A percentile compares a stretch with the other conserved stretches of the same genome.
These are phyloP conservation scores for Diphasiastrum complanatum DNA, from an alignment of 83 land plant species.

Conservation along the genomic window DNA sequence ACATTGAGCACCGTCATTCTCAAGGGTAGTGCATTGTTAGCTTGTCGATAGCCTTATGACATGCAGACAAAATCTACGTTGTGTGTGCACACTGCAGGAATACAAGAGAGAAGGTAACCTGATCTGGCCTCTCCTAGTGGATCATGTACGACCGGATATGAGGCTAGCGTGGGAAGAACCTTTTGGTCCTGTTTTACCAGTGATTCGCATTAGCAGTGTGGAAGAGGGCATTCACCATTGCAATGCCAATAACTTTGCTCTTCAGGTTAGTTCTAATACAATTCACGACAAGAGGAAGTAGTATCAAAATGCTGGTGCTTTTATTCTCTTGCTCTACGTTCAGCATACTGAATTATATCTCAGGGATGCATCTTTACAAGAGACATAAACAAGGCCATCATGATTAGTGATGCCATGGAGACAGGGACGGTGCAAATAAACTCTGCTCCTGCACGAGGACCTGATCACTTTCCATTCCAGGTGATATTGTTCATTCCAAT, in stretches of 20 bases:
- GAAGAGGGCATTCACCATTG: constrained; percentile 87
- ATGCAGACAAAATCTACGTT: neutral
- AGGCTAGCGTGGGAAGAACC: constrained; percentile 89
- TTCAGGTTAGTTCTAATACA: constrained; percentile 45
- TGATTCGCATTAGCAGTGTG: constrained; percentile 64
- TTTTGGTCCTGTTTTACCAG: constrained; percentile 76
- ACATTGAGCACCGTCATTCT: too few species aligned
- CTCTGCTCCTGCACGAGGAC: constrained; percentile 84
- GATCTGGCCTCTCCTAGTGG: constrained; percentile 74
- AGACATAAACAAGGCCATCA: constrained; percentile 76
- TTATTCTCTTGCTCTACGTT: neutral
- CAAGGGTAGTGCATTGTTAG: too few species aligned
- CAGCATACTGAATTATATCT: neutral
- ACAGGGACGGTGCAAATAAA: constrained; percentile 82
- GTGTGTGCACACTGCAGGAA: constrained; percentile 21
- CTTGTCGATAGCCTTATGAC: neutral
- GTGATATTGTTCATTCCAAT: constrained; percentile 22
- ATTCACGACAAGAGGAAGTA: neutral
- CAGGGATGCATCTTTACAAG: constrained; percentile 85
- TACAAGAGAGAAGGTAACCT: constrained; percentile 81
- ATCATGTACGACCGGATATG: constrained; percentile 79
- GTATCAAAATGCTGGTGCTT: neutral
- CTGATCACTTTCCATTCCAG: constrained; percentile 92
- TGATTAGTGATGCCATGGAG: constrained; percentile 88
- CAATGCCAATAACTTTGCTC: constrained; percentile 88